Evolutionary conservation across 768 basidiomycete species (phyloP).

Genomic region (Termitomyces sp.): DNA sequence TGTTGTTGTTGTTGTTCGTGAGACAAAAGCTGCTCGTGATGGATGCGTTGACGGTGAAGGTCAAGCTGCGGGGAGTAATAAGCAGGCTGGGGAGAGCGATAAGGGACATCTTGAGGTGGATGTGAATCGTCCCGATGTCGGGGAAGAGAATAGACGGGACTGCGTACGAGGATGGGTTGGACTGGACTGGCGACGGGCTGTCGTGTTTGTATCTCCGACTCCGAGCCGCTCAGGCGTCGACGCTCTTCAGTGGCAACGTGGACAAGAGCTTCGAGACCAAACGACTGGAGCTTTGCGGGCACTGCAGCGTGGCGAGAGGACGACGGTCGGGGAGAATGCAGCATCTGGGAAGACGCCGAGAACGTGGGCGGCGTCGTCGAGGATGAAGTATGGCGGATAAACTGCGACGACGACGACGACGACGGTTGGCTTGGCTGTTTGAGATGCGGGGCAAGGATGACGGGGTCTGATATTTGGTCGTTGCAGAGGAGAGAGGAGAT

Average conservation of each 20-base stretch:
- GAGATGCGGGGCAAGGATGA: conserved; percentile 23
- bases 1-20: conserved; percentile 22
- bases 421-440: conserved; percentile 15
- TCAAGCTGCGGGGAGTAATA: conserved; percentile 18
- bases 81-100: conserved; percentile 10
- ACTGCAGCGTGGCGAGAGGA: conserved; percentile 14
- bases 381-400: conserved; percentile 9
- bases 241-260: conserved; percentile 70
- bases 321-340: conserved; percentile 12
- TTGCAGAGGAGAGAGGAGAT: conserved; percentile 73
- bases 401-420: conserved; percentile 14
- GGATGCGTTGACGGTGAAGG: conserved; percentile 20
- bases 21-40: conserved; percentile 19
- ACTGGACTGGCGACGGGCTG: conserved; percentile 11
- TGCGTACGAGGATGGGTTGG: conserved; percentile 12
- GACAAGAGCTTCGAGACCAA: conserved; percentile 62
- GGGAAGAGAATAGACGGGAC: conserved; percentile 8
- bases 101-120: conserved; percentile 8
- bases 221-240: conserved; percentile 37
- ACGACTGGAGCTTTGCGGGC: conserved; percentile 20
- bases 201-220: conserved; percentile 15
- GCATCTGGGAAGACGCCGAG: conserved; percentile 11
- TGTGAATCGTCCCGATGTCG: conserved; percentile 15
- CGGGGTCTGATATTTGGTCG: conserved; percentile 30
- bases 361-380: conserved; percentile 12